These are phyloP conservation scores for Aureobasidium sp. DNA, from an alignment of 2,329 filamentous ascomycete species.

Conservation along the genomic window DNA sequence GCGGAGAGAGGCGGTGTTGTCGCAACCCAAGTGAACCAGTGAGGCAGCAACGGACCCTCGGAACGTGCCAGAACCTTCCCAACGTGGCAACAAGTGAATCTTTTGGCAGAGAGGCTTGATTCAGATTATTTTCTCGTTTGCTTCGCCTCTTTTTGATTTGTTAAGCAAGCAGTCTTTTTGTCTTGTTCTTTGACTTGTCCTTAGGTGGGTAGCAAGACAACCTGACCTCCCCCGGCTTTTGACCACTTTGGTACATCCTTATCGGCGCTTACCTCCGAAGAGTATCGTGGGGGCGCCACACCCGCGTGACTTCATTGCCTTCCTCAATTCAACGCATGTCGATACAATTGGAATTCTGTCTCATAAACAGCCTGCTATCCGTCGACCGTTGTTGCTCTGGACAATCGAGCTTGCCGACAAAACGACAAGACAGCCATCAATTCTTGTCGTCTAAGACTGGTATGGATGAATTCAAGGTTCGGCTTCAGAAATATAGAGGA, in stretches of 20 bases:
- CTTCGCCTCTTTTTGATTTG: neutral
- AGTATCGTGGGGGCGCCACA: constrained; percentile 15
- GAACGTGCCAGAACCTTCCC: constrained; percentile 22
- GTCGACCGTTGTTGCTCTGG: too few species aligned
- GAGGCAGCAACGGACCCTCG: constrained; percentile 21
- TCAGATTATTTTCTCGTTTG: constrained; percentile 4
- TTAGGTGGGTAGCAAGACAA: constrained; percentile 11
- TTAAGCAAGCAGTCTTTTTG: neutral
- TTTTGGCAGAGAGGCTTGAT: neutral
- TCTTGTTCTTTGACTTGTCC: constrained; percentile 11
- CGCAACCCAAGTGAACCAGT: constrained; percentile 8
- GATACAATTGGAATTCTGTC: too few species aligned
- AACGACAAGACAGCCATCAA: too few species aligned
- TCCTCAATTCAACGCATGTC: neutral
- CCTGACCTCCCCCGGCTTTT: neutral
- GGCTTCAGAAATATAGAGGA: too few species aligned
- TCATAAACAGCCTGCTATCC: too few species aligned
- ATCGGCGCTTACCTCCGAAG: constrained; percentile 18
- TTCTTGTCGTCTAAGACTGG: too few species aligned
- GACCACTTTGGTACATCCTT: constrained; percentile 18
- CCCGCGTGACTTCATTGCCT: constrained; percentile 16
- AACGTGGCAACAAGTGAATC: neutral
- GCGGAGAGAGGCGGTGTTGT: constrained; percentile 15
- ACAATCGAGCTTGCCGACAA: too few species aligned
- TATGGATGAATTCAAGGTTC: too few species aligned